Conservation (phyloP, 495 filamentous ascomycete species). For the Podospora pseudopauciseta region DNA sequence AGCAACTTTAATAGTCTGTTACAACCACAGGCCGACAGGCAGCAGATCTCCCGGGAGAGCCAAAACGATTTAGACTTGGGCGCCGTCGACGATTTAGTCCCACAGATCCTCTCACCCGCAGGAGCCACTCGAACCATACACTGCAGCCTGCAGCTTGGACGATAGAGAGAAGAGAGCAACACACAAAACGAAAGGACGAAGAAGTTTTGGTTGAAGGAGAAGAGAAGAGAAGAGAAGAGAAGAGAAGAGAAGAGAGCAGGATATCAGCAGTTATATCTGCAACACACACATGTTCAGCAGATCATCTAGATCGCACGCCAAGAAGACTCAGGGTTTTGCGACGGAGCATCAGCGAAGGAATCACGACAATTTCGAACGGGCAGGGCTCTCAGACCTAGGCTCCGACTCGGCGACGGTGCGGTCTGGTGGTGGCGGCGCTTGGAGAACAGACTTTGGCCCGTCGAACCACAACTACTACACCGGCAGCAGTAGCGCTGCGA, state of each 20-base stretch:
- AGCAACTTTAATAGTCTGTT: constrained; percentile 19
- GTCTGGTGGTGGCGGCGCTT: constrained; percentile 32
- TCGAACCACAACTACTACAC: constrained; percentile 26
- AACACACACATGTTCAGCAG: constrained; percentile 48
- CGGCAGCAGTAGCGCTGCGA: constrained; percentile 26
- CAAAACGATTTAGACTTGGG: constrained; percentile 14
- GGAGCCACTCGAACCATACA: constrained; percentile 9
- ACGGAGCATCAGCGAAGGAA: constrained; percentile 35
- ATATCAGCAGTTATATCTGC: constrained; percentile 4
- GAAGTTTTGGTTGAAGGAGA: neutral
- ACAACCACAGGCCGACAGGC: constrained; percentile 22
- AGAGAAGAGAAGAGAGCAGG: neutral
- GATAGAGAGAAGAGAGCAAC: neutral
- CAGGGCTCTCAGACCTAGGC: constrained; percentile 39
- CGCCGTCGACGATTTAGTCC: constrained; percentile 9
- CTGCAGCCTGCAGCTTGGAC: constrained; percentile 10
- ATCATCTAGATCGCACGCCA: constrained; percentile 33
- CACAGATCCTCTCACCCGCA: constrained; percentile 8
- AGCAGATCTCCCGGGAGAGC: constrained; percentile 28
- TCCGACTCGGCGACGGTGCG: constrained; percentile 37
- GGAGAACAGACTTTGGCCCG: constrained; percentile 36
- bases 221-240: neutral
- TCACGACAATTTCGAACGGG: constrained; percentile 33
- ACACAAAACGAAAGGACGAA: neutral
- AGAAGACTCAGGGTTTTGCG: constrained; percentile 34